Evolutionary conservation across 2,329 filamentous ascomycete species (phyloP), one percentile per base, ranked within the genome.

Genomic region (Raffaelea deltoideospora): DNA sequence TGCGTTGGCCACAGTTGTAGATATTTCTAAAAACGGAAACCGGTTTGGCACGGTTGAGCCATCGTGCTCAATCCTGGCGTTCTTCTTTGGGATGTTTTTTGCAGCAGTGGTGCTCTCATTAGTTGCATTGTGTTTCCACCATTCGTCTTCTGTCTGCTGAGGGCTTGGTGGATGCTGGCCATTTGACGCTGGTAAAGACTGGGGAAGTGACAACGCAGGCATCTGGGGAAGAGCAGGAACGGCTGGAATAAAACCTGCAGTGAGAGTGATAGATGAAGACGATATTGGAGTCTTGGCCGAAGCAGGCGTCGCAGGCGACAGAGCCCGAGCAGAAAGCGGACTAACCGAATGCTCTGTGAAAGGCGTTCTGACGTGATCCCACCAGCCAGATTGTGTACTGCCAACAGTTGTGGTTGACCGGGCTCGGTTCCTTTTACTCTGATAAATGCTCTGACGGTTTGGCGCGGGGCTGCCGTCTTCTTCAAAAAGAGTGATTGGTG

Each of bases 331-430:
- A 33, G 56, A 58, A 33, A 60, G 57, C 18, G 67, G 63, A 27
- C 62, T 64, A 13, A 55, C 48, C 46, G 65, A 46, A 24, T 48
- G 48, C 22, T 67, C 62, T 14, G 56, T 47, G 48, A 85, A 85
- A 0, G 80, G 80, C 1, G 79, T 81, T 8, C 70, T 76, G 38
- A 86, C 72, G 45, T 81, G 67, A 47, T 83, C 81, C 80, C 80
- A 86, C 79, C 80, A 86, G 17, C 80, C 80, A 20, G 76, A 78
- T 38, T 65, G 66, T 10, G 70, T 41, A 3, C 33, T 67, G 30
- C 62, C 66, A 21, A 69, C 71, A 29, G 68, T 64, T 54, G 31
- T 37, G 3, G 31, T 59, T 55, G 44, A 59, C 34, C 33, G 45
- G 13, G 52, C 50, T 9, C 53, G 48, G 8, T 30, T 30, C 51